These are phyloP conservation scores for Lentinula sp. DNA, from an alignment of 768 basidiomycete species.

Conservation along the genomic window DNA sequence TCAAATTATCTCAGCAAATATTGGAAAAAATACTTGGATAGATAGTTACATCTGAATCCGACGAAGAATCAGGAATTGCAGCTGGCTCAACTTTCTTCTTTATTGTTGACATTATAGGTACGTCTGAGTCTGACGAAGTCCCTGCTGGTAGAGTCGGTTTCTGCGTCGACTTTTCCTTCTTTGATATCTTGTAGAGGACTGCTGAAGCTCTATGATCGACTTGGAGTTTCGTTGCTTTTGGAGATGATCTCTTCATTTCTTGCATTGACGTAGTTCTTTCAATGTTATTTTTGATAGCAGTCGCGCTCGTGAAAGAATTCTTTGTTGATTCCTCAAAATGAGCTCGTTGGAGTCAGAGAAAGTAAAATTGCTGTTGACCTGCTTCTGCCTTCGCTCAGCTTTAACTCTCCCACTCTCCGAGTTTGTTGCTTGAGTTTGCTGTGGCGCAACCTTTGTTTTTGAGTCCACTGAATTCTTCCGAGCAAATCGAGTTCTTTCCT, in stretches of 20 bases:
- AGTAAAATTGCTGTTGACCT: conserved; percentile 9
- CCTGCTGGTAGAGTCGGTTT: neutral
- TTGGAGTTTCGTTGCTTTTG: neutral
- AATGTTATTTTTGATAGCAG: neutral
- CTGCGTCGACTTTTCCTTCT: neutral
- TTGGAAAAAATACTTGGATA: neutral
- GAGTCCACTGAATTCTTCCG: conserved; percentile 17
- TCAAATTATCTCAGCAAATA: neutral
- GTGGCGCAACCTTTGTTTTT: conserved; percentile 10
- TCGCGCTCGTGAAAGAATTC: neutral
- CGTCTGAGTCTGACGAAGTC: neutral
- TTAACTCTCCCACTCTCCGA: neutral
- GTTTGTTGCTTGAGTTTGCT: neutral
- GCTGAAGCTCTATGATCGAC: neutral
- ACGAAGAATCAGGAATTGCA: neutral
- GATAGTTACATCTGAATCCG: neutral
- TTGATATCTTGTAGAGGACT: neutral
- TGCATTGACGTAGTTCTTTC: neutral
- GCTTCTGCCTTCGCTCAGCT: conserved; percentile 14
- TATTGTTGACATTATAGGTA: neutral
- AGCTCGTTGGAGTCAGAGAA: neutral
- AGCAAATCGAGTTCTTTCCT: conserved; percentile 31
- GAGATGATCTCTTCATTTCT: neutral
- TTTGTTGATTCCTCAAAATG: neutral
- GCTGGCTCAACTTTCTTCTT: neutral